Conservation (phyloP, 345 rosid genomes). For the Streptanthus diversifolius region DNA sequence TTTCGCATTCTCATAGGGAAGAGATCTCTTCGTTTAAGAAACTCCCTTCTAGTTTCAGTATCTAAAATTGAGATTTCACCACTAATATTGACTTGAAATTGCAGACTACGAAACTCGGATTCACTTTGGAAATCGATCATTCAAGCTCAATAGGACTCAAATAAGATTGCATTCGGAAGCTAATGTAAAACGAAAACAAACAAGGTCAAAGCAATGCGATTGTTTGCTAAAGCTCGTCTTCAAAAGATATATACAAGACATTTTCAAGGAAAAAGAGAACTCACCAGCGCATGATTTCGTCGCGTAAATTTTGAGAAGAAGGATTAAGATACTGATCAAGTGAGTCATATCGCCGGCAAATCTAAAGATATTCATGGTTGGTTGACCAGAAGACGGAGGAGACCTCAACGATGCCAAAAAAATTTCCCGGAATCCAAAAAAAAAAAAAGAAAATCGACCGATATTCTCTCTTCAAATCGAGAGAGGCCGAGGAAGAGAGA, state of each 20-base stretch:
- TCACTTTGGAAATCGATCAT: background rate
- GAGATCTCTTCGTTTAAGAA: background rate
- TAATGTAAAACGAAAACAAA: background rate
- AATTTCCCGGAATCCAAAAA: slow-evolving; percentile 7
- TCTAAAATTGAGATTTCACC: slow-evolving; percentile 1
- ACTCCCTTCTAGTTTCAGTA: background rate
- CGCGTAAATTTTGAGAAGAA: slow-evolving; percentile 96
- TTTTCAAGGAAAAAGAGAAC: background rate
- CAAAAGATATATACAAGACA: background rate
- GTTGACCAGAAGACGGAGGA: slow-evolving; percentile 24
- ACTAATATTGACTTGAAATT: slow-evolving; percentile 10
- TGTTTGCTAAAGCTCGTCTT: slow-evolving; percentile 25
- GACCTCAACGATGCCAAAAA: background rate
- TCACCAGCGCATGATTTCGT: slow-evolving; percentile 91
- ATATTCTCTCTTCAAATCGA: slow-evolving; percentile 23
- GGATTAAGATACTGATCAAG: slow-evolving; percentile 75
- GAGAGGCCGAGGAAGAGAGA: background rate
- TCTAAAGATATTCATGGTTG: slow-evolving; percentile 90
- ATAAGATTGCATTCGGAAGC: slow-evolving; percentile 12
- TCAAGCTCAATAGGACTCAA: background rate
- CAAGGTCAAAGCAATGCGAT: slow-evolving; percentile 21
- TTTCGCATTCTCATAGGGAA: background rate
- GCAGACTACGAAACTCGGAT: background rate
- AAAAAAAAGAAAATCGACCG: background rate
- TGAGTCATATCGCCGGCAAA: slow-evolving; percentile 96